Conservation (phyloP, 2,329 filamentous ascomycete species). For the Penicillium fuscoglaucum region DNA sequence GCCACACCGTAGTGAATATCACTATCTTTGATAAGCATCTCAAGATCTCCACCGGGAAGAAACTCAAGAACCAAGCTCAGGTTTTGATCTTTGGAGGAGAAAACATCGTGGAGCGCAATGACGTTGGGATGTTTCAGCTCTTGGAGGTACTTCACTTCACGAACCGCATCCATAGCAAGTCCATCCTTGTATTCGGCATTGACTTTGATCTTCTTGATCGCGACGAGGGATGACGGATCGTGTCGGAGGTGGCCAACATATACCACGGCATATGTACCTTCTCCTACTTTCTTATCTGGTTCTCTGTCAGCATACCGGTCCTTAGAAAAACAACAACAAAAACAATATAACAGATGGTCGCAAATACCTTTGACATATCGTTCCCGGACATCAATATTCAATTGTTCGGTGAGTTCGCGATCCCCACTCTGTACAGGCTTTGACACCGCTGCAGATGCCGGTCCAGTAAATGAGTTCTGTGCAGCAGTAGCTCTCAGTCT, state of each 20-base stretch:
- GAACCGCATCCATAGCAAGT: slow-evolving; percentile 89
- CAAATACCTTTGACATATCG: slow-evolving; percentile 82
- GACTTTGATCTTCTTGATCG: slow-evolving; percentile 60
- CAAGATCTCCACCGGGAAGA: slow-evolving; percentile 87
- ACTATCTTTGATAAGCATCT: slow-evolving; percentile 88
- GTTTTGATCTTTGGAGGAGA: slow-evolving; percentile 94
- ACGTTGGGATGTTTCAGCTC: slow-evolving; percentile 95
- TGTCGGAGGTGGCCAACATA: slow-evolving; percentile 78
- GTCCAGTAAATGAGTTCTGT: slow-evolving; percentile 27
- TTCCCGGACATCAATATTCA: slow-evolving; percentile 77
- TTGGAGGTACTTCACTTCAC: slow-evolving; percentile 92
- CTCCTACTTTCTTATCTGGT: slow-evolving; percentile 82
- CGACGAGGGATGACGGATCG: slow-evolving; percentile 73
- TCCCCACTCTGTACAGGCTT: slow-evolving; percentile 28
- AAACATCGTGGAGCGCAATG: slow-evolving; percentile 87
- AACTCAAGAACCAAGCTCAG: slow-evolving; percentile 94
- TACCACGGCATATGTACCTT: slow-evolving; percentile 96
- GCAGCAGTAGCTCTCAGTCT: slow-evolving; percentile 38
- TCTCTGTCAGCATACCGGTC: neutral
- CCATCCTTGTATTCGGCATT: slow-evolving; percentile 73
- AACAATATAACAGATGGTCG: neutral
- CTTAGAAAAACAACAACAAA: neutral
- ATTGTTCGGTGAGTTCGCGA: slow-evolving; percentile 64
- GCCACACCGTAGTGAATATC: slow-evolving; percentile 79
- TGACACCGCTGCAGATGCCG: slow-evolving; percentile 12